These are phyloP conservation scores for Colletotrichum aenigma DNA, from an alignment of 2,329 filamentous ascomycete species.

Conservation along the genomic window DNA sequence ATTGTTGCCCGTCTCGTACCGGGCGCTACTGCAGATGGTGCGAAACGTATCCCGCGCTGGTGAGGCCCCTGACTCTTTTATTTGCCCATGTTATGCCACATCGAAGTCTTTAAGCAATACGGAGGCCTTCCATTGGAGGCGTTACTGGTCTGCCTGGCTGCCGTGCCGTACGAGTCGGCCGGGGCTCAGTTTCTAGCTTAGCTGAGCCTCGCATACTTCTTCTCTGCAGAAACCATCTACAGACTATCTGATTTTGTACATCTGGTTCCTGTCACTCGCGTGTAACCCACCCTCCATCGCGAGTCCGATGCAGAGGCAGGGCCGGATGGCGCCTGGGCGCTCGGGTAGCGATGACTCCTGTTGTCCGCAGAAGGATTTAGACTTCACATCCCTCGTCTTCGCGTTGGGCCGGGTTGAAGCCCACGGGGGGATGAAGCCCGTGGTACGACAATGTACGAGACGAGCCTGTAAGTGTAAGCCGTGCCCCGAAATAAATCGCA, in stretches of 20 bases:
- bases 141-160: background rate
- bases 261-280: background rate
- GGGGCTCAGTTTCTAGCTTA: background rate
- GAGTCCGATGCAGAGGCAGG: background rate
- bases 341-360: background rate
- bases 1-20: background rate
- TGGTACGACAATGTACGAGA: background rate
- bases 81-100: background rate
- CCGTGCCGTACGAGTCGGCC: background rate
- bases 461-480: background rate
- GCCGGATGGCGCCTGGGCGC: background rate
- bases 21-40: background rate
- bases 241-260: background rate
- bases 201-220: background rate
- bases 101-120: background rate
- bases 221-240: background rate
- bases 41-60: background rate
- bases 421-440: background rate
- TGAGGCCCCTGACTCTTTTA: background rate
- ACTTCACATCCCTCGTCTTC: conserved; percentile 5
- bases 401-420: background rate
- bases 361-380: background rate
- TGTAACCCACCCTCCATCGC: conserved; percentile 7
- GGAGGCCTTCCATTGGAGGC: background rate
- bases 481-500: background rate